These are phyloP conservation scores for Fusarium albidum DNA, from an alignment of 2,329 filamentous ascomycete genomes.

Conservation along the genomic window DNA sequence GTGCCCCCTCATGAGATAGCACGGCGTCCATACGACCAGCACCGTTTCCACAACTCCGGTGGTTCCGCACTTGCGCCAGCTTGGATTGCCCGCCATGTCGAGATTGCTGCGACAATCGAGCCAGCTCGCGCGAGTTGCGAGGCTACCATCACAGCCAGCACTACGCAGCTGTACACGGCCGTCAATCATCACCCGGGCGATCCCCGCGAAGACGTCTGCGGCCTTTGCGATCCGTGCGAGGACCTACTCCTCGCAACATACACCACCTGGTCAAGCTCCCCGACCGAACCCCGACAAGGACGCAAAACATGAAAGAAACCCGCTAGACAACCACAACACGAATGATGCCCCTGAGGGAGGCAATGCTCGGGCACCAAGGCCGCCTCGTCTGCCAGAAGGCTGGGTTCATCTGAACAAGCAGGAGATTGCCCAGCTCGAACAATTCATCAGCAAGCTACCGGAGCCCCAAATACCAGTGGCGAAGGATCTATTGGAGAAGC, in stretches of 20 bases:
- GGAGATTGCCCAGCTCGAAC: constrained; percentile 62
- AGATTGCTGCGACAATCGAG: constrained; percentile 72
- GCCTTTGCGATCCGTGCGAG: constrained; percentile 44
- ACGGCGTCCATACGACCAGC: constrained; percentile 32
- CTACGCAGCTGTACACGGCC: constrained; percentile 55
- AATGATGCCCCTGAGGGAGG: constrained; percentile 21
- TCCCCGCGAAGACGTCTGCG: constrained; percentile 39
- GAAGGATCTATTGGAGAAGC: constrained; percentile 65
- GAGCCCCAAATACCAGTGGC: constrained; percentile 67
- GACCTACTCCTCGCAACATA: constrained; percentile 49
- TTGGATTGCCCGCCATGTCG: constrained; percentile 61
- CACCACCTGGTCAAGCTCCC: constrained; percentile 49
- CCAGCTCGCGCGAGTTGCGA: constrained; percentile 70
- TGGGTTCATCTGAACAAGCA: constrained; percentile 57
- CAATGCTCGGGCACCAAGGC: constrained; percentile 37
- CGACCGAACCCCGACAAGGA: constrained; percentile 39
- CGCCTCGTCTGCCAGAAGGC: constrained; percentile 52
- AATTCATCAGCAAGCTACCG: constrained; percentile 69
- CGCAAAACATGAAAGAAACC: constrained; percentile 32
- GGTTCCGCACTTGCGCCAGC: constrained; percentile 46
- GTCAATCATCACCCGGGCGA: constrained; percentile 42
- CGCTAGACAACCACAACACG: constrained; percentile 29
- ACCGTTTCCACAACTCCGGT: constrained; percentile 42
- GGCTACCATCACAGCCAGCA: constrained; percentile 61
- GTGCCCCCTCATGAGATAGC: constrained; percentile 46